Percentiles rank a stretch among this genome's conserved stretches.
These are phyloP conservation scores for Sporisorium exsertum DNA, from an alignment of 1,284 basidiomycete genomes.

Conservation along the genomic window DNA sequence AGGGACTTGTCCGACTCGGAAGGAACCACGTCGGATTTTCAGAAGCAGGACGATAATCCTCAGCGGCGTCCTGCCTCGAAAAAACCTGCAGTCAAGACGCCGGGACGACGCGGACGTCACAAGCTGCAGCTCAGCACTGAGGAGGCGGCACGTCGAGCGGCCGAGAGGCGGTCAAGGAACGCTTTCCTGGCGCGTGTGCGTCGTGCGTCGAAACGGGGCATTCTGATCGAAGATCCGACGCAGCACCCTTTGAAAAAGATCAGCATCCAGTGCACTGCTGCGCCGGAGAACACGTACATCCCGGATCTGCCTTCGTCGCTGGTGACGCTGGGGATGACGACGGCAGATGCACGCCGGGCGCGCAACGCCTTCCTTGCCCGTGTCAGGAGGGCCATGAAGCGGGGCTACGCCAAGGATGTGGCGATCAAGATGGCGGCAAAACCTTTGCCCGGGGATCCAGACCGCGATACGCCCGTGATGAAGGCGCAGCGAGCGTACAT, in stretches of 20 bases:
- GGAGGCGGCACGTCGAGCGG: slow-evolving; percentile 28
- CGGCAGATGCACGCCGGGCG: slow-evolving; percentile 47
- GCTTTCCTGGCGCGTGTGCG: slow-evolving; percentile 52
- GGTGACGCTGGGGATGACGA: slow-evolving; percentile 49
- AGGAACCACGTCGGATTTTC: slow-evolving; percentile 20
- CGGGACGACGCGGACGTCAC: slow-evolving; percentile 32
- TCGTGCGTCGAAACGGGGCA: slow-evolving; percentile 50
- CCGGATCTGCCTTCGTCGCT: slow-evolving; percentile 55
- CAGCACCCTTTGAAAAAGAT: slow-evolving; percentile 51
- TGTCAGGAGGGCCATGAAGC: slow-evolving; percentile 49
- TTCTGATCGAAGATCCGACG: slow-evolving; percentile 39
- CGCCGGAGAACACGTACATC: slow-evolving; percentile 50
- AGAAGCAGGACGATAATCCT: slow-evolving; percentile 25
- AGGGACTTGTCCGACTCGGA: slow-evolving; percentile 28
- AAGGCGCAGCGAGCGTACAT: slow-evolving; percentile 41
- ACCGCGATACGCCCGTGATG: slow-evolving; percentile 48
- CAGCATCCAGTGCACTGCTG: slow-evolving; percentile 43
- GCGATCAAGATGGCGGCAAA: slow-evolving; percentile 53
- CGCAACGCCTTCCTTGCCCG: slow-evolving; percentile 56
- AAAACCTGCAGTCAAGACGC: slow-evolving; percentile 14
- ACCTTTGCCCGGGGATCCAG: slow-evolving; percentile 36
- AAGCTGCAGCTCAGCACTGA: slow-evolving; percentile 36
- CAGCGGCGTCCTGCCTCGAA: slow-evolving; percentile 21
- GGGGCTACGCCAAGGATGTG: slow-evolving; percentile 36
- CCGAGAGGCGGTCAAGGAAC: slow-evolving; percentile 40